Evolutionary conservation across 306 rosid genomes (phyloP), one percentile per base, ranked within the genome.

Genomic region (Vigna mungo): DNA sequence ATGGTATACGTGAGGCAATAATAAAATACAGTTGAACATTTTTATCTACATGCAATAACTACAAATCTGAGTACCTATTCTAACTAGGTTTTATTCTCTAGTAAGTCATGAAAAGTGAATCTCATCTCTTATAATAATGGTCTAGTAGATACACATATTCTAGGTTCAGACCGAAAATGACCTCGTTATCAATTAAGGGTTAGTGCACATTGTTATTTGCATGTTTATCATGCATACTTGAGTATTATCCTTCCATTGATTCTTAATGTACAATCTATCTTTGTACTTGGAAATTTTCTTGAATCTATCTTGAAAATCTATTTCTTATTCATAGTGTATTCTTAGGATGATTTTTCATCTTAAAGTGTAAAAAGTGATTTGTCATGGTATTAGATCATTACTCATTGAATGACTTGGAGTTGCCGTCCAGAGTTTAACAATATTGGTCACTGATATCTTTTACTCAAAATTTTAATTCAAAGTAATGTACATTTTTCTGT

Each of bases 21-120:
- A 46, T 13, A 72, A 32, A 20, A 3, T 34, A 61, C 21, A n/a
- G 14, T 58, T 17, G n/a, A 51, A 72, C 58, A 37, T 59, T 58
- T 80, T 32, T 54, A 13, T 74, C 56, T 36, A 52, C 36, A n/a
- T 23, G 66, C 20, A 59, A 51, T 27, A 41, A 68, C 13, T 71
- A 44, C n/a, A 43, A 67, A 25, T 46, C 47, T 27, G 48, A n/a
- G 48, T 30, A 36, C 32, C 43, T 53, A 51, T 16, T 52, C 52
- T 48, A 14, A 17, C n/a, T 62, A 1, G 8, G 6, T 75, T 21
- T 72, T 23, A 30, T 72, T 16, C 17, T 37, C 36, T 23, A 34
- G 13, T 43, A 27, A 61, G n/a, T n/a, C 20, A 32, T 74, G 71
- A 21, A 71, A 39, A 56, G 41, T 39, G 25, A 54, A 72, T 52